Percentiles rank a stretch among this genome's conserved stretches.
Evolutionary conservation across 306 rosid species (phyloP).

Genomic region (Pachyrhizus erosus): DNA sequence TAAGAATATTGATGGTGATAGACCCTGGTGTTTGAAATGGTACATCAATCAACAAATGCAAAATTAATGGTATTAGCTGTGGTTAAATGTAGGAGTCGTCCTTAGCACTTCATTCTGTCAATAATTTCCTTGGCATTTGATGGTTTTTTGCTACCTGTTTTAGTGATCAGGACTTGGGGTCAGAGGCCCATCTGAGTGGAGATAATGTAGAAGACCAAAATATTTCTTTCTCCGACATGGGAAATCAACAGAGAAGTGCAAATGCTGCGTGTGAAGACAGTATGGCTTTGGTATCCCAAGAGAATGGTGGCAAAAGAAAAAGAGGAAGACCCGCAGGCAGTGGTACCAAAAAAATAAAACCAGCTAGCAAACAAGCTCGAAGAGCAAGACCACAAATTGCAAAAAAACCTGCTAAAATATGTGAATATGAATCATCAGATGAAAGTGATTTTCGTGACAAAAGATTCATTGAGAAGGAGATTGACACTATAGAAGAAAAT

Average conservation of each 20-base stretch:
- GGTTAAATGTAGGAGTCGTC: background rate
- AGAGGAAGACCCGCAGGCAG: conserved; percentile 74
- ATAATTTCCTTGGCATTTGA: conserved; percentile 10
- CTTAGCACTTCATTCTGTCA: background rate
- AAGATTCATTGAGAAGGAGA: conserved; percentile 43
- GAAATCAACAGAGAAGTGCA: conserved; percentile 42
- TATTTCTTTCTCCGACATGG: conserved; percentile 38
- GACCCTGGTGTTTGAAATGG: conserved; percentile 12
- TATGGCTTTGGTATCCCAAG: conserved; percentile 41
- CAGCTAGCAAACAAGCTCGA: conserved; percentile 52
- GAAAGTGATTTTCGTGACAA: conserved; percentile 51
- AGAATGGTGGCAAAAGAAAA: conserved; percentile 60
- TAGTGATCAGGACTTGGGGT: conserved; percentile 57
- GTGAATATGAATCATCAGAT: conserved; percentile 69
- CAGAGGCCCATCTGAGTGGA: conserved; percentile 35
- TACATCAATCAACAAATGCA: conserved; percentile 6
- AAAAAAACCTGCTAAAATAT: conserved; percentile 70
- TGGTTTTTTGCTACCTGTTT: conserved; percentile 34
- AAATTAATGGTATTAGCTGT: background rate
- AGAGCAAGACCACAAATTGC: conserved; percentile 51
- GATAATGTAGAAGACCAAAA: conserved; percentile 41
- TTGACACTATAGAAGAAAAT: conserved; percentile 27
- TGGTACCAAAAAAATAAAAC: conserved; percentile 50
- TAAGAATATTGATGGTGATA: background rate
- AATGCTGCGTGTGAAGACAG: conserved; percentile 44